These are phyloP conservation scores for Agaricus sinodeliciosus DNA, from an alignment of 768 basidiomycete genomes.

Conservation along the genomic window DNA sequence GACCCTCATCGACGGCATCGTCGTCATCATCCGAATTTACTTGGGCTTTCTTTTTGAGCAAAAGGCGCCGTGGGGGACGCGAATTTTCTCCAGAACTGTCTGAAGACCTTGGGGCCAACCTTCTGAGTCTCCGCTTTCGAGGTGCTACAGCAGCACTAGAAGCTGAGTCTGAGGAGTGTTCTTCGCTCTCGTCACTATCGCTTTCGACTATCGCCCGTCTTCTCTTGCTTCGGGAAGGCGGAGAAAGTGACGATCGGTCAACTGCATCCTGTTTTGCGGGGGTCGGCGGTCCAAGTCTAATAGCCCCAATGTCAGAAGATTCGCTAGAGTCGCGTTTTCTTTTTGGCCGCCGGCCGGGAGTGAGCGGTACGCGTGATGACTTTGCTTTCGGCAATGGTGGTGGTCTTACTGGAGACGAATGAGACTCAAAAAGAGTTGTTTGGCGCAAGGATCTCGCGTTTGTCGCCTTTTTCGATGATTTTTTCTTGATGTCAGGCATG, in stretches of 20 bases:
- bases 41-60: not conserved
- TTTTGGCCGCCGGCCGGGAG: conserved; percentile 2
- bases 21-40: conserved; percentile 26
- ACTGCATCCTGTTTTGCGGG: conserved; percentile 10
- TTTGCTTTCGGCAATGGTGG: not conserved
- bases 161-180: not conserved
- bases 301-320: conserved; percentile 41
- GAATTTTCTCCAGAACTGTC: not conserved
- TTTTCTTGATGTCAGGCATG: conserved; percentile 3
- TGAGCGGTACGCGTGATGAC: not conserved
- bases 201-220: conserved; percentile 8
- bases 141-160: not conserved
- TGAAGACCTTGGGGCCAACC: not conserved
- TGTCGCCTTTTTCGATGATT: conserved; percentile 6
- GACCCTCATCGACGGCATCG: conserved; percentile 12
- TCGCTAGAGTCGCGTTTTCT: conserved; percentile 16
- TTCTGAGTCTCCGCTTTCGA: conserved; percentile 12
- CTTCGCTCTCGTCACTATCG: conserved; percentile 9
- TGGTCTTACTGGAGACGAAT: conserved; percentile 13
- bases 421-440: conserved; percentile 32
- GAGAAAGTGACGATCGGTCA: conserved; percentile 4
- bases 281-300: conserved; percentile 39
- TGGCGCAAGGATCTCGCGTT: conserved; percentile 31
- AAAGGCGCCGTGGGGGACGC: not conserved
- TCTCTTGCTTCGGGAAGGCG: conserved; percentile 7